phyloP scores from a whole-genome alignment of 805 yeast genomes.

The Hanseniaspora mollemarum region DNA sequence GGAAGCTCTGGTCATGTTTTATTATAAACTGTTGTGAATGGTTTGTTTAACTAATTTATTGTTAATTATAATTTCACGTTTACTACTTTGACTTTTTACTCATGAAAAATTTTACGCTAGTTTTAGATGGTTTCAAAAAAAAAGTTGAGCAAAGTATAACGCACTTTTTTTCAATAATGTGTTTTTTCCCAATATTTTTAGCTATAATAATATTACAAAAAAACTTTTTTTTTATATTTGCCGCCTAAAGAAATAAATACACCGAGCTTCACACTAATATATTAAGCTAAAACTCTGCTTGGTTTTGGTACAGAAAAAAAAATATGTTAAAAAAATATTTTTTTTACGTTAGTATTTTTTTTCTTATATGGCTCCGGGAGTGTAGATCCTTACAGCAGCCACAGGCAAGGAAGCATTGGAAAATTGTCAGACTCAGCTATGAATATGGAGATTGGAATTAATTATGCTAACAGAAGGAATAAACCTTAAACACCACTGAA shows the following conservation, averaged over 20 bases:
- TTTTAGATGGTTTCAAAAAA: no score
- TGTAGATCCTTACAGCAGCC: no score
- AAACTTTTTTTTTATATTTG: neutral
- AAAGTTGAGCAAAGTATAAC: neutral
- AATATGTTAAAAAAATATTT: neutral
- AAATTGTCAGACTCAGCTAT: neutral
- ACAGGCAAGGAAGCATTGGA: no score
- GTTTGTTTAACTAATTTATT: constrained; percentile 1
- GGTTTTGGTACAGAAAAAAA: neutral
- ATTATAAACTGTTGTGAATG: constrained; percentile 16
- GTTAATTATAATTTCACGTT: neutral
- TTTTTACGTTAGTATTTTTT: neutral
- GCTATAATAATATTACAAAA: neutral
- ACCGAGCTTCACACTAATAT: neutral
- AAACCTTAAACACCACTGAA: constrained; percentile 19
- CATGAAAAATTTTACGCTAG: no score
- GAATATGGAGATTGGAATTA: neutral
- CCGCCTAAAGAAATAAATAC: neutral
- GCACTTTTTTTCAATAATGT: neutral
- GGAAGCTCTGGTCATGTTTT: constrained; percentile 89
- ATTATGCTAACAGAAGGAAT: neutral
- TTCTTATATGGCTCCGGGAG: neutral
- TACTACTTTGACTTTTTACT: no score
- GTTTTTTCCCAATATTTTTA: no score
- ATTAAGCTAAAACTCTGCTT: neutral